Evolutionary conservation across 208 protist genomes (phyloP), one percentile per base, ranked within the genome.

Genomic region (Leptomonas pyrrhocoris): DNA sequence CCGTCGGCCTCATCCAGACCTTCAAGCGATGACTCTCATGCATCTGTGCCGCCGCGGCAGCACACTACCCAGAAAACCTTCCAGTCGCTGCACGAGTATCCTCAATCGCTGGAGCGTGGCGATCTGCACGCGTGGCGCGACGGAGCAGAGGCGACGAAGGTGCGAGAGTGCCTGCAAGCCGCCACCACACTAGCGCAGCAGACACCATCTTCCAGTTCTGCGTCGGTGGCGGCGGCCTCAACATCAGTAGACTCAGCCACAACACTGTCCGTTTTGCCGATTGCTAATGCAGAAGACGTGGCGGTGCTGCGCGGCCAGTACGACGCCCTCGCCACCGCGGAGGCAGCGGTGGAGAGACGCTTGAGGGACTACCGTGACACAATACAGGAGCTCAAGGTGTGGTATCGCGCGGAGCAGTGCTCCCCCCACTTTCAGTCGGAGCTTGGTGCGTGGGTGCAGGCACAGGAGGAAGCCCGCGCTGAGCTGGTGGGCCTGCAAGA

Each of bases 371-470:
- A 77, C 34, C 28, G 64, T 2, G 72, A 77, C 51, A 72, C 72
- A 0, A 36, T 72, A 3, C 64, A 68, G n/a, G 56, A 69, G 42
- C 50, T 77, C 21, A 54, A 54, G 28, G 25, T 30, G 28, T 77
- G 72, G 72, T 77, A 77, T 43, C 55, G 58, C 2, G 55, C 18
- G n/a, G 72, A 77, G 30, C 42, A 66, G 27, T 77, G 72, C 58
- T 36, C 64, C 19, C 58, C 50, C 11, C 46, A 71, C 18, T 72
- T 77, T 40, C 57, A 38, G 19, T 25, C 27, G 36, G 66, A 79
- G 36, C 42, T 79, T 23, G 13, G 11, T 8, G 36, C 16, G 31
- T 77, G 72, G 72, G 34, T 77, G 56, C 64, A 48, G 25, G 50
- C 42, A 13, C 68, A 74, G 65, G 74, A 80, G 42, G 68, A 80